Evolutionary conservation across 2,329 filamentous ascomycete genomes (phyloP), one percentile per base, ranked within the genome.

Genomic region (Colletotrichum brevisporum): DNA sequence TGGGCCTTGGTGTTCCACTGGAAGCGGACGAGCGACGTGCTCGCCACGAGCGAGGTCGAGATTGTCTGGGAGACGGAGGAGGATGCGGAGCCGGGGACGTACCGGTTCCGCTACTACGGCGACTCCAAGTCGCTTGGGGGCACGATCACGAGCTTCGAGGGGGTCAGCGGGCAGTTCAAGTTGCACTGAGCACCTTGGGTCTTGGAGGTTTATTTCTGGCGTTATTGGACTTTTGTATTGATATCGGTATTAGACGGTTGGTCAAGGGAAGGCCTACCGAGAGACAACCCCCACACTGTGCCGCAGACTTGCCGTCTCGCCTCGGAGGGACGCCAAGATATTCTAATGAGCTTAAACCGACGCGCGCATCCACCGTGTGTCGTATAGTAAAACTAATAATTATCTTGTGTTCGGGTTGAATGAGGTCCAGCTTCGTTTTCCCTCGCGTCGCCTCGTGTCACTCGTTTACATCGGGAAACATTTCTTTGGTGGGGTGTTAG

Each of bases 1-100:
- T 98, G 95, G 95, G 88, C 89, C 73, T 80, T 97, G 24, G 85
- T 94, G 16, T 97, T 91, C 76, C 86, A 89, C 57, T 98, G 95
- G 95, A 88, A 88, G 77, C 86, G 94, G 61, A 92, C 88, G 2
- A 93, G 90, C 76, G 86, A 85, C 6, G 72, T 94, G 4, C 80
- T 93, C 26, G 94, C 91, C 0, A 91, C 91, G 43, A 97, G 93
- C 75, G 88, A 93, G 76, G 94, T 94, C 1, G 89, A 83, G 1
- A 84, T 97, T 54, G 85, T 85, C 55, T 98, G 95, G 95, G 91
- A 94, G 79, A 92, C 94, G 73, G 91, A 92, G 79, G 82, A 84
- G 59, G 84, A 84, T 72, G 84, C 83, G 48, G 81, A 82, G 73
- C 80, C 76, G 10, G 94, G 93, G 0, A 87, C 84, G 70, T 97